Evolutionary conservation across 2,329 filamentous ascomycete species (phyloP).

Genomic region (Penicillium brevicompactum): DNA sequence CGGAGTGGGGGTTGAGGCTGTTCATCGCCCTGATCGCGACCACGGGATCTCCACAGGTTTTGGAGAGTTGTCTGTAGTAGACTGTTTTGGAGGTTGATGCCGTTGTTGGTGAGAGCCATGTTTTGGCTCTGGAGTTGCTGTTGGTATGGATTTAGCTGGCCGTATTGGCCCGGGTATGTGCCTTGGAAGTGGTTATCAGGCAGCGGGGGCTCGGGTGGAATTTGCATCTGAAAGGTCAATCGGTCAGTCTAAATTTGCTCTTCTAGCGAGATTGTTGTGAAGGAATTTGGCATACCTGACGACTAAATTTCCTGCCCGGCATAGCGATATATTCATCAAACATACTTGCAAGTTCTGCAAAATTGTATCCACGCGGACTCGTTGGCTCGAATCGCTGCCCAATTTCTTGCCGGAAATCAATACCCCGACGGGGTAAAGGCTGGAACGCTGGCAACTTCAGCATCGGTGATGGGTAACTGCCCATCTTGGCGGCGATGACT

Average conservation of each 20-base stretch:
- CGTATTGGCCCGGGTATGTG: slow-evolving; percentile 9
- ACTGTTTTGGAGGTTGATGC: slow-evolving; percentile 10
- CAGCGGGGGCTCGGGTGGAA: slow-evolving; percentile 10
- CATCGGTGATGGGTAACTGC: slow-evolving; percentile 46
- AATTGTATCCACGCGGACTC: slow-evolving; percentile 46
- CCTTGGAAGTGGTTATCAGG: slow-evolving; percentile 1
- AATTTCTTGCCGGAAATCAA: slow-evolving; percentile 46
- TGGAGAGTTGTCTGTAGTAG: slow-evolving; percentile 8
- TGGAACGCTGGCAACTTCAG: slow-evolving; percentile 41
- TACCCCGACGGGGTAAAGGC: slow-evolving; percentile 37
- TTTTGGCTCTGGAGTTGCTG: slow-evolving; percentile 4
- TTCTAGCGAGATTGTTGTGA: not conserved
- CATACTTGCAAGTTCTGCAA: slow-evolving; percentile 43
- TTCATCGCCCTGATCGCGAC: not conserved
- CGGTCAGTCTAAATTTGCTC: slow-evolving; percentile 1
- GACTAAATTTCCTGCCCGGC: slow-evolving; percentile 44
- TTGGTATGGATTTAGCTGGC: slow-evolving; percentile 12
- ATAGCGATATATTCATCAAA: slow-evolving; percentile 51
- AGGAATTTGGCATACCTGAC: slow-evolving; percentile 11
- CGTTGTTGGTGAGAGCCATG: slow-evolving; percentile 7
- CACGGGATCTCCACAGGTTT: not conserved
- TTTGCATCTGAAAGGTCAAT: slow-evolving; percentile 12
- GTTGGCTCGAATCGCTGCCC: slow-evolving; percentile 49
- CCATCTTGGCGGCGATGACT: slow-evolving; percentile 43
- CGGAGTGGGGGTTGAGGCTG: not conserved